Base-by-base conservation (phyloP, 2,329 filamentous ascomycete species). In the Gaeumannomyces sp. region DNA sequence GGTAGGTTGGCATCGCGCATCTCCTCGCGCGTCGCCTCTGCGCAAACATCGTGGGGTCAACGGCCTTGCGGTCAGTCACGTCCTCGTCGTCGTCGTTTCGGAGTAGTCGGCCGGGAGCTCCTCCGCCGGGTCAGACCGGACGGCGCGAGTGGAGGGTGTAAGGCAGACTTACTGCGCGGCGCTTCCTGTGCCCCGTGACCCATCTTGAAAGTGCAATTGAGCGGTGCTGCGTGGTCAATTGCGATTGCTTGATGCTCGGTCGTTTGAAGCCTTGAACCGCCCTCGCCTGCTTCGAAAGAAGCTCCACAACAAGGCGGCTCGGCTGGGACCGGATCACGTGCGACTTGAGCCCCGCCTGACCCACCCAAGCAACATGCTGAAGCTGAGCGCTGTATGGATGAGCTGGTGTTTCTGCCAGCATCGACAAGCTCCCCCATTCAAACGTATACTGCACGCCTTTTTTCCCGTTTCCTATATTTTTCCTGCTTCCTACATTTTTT, bases 1-100 rank as follows among this genome's bases (percentile, higher is more conserved):
- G 95, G 94, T 63, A 98, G 85, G 74, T 87, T 89, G 71, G 93
- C 93, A 73, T 92, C 92, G 75, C 91, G 89, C 94, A 98, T 98
- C 79, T 95, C 91, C 83, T 96, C 89, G 78, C 92, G 87, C 69
- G 91, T 92, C 71, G 92, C 92, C 77, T 85, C 89, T 92, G 45
- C 22, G 8, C 8, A 25, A 50, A 5, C 45, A 25, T 19, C 22
- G 45, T n/a, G 61, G 50, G 50, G 7, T 8, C 29, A 19, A 22
- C 2, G 35, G 74, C 56, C 8, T 29, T 27, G 53, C 31, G 28
- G 60, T 64, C 60, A 64, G 64, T 22, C 60, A 64, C 29, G n/a
- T 28, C 11, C 3, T 29, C 14, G n/a, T 31, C 45, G 19, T 10
- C 29, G 29, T 22, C 19, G n/a, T 29, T 2, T 5, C 38, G 22